Evolutionary conservation across 1,284 basidiomycete species (phyloP), one percentile per base, ranked within the genome.

Genomic region (Cryptococcus sp.): DNA sequence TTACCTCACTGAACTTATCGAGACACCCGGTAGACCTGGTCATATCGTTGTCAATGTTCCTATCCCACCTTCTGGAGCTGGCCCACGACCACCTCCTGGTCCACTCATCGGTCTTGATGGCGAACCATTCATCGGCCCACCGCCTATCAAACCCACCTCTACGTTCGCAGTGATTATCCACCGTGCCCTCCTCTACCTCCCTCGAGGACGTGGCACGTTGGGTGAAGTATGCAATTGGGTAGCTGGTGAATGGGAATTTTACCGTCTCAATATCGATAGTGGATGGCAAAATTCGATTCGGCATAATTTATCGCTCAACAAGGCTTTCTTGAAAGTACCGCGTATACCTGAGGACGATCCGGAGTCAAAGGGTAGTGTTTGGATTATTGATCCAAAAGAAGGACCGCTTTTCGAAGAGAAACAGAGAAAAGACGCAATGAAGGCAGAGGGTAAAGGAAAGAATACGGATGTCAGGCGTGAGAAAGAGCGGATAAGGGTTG

Each of bases 271-370:
- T 56, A 83, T 86, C 67, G 83, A 85, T 52, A 78, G 79, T 11
- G 87, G 87, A 39, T 94, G 91, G 91, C 88, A 94, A 85, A 91
- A 88, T 65, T 93, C 91, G 36, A 87, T 94, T 46, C 85, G 91
- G 40, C 91, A 94, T 72, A 93, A 91, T 70, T 76, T 96, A 19
- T 91, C 89, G 2, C 87, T 90, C 24, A 87, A 88, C 69, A 84
- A 85, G 56, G 88, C 88, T 0, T 93, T 93, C 76, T 80, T 86
- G 68, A 92, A 92, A 74, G 80, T 88, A 66, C 86, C 90, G 51
- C 80, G 87, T 39, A 87, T 85, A 56, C 67, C 83, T 50, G 90
- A 85, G 23, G 88, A 88, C 50, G 88, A 89, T 67, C 84, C 86
- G 51, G 88, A 89, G 52, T 71, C 65, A 13, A 92, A 92, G 69